Conservation (phyloP, 169 alveolate species). For the Plasmodium vinckei region DNA sequence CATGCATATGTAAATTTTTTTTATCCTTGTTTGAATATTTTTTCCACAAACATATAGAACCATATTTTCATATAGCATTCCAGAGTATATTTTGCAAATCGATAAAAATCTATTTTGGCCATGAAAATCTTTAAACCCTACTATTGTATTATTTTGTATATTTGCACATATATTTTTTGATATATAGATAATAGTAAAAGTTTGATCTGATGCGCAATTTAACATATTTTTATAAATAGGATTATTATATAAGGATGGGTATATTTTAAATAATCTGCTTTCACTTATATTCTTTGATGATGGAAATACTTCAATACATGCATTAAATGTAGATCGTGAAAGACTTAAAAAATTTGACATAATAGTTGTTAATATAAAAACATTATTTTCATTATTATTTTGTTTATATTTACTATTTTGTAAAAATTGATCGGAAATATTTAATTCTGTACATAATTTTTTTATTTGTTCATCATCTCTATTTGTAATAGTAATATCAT, state of each 20-base stretch:
- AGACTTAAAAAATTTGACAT: slow-evolving; percentile 53
- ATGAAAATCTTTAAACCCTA: slow-evolving; percentile 61
- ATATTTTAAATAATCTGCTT: slow-evolving; percentile 61
- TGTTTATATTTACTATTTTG: slow-evolving; percentile 28
- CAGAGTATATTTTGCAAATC: slow-evolving; percentile 80
- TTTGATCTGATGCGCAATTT: slow-evolving; percentile 9
- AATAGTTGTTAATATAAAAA: slow-evolving; percentile 28
- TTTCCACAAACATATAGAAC: slow-evolving; percentile 83
- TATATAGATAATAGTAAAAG: slow-evolving; percentile 62
- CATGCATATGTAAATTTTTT: slow-evolving; percentile 82
- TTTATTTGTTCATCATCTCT: slow-evolving; percentile 75
- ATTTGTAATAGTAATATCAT: slow-evolving; percentile 56
- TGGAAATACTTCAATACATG: slow-evolving; percentile 70
- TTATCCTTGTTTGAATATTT: slow-evolving; percentile 43
- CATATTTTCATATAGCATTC: slow-evolving; percentile 82
- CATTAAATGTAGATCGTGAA: slow-evolving; percentile 53
- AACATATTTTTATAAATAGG: slow-evolving; percentile 37
- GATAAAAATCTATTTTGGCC: slow-evolving; percentile 65
- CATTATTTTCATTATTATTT: slow-evolving; percentile 27
- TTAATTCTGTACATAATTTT: slow-evolving; percentile 49
- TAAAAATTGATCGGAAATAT: slow-evolving; percentile 22
- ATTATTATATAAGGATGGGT: slow-evolving; percentile 66
- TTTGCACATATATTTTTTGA: slow-evolving; percentile 75
- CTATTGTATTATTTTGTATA: slow-evolving; percentile 67
- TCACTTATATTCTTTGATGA: slow-evolving; percentile 51